phyloP scores from a whole-genome alignment of 176 grass and related monocot genomes.

The Eleusine coracana region DNA sequence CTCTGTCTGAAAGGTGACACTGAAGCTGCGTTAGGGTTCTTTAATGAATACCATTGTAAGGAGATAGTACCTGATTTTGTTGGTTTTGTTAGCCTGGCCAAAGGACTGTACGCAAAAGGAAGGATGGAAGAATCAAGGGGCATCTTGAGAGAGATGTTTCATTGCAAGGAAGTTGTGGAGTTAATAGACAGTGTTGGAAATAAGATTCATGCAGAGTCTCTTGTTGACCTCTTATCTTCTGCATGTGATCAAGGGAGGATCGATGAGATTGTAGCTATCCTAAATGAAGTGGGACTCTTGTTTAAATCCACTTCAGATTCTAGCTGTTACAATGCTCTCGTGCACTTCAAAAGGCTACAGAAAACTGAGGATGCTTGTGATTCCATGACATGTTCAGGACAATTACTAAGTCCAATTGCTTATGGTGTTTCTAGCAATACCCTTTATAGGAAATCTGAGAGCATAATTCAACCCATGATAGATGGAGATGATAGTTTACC shows the following conservation, averaged over 20 bases:
- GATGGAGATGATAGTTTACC: slow-evolving; percentile 48
- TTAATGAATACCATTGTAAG: slow-evolving; percentile 55
- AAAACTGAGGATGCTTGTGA: slow-evolving; percentile 42
- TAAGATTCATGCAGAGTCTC: slow-evolving; percentile 60
- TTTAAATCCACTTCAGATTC: slow-evolving; percentile 51
- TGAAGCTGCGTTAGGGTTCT: slow-evolving; percentile 74
- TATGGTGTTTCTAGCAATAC: slow-evolving; percentile 38
- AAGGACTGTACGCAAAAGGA: slow-evolving; percentile 84
- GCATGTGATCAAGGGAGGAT: slow-evolving; percentile 86
- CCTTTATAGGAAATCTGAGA: slow-evolving; percentile 3
- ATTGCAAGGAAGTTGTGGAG: slow-evolving; percentile 56
- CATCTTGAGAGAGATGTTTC: slow-evolving; percentile 81
- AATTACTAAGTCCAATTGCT: slow-evolving; percentile 18
- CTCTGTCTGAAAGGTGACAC: slow-evolving; percentile 69
- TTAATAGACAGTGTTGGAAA: slow-evolving; percentile 73
- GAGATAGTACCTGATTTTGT: slow-evolving; percentile 73
- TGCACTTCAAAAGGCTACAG: slow-evolving; percentile 47
- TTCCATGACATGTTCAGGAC: slow-evolving; percentile 32
- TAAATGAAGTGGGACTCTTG: slow-evolving; percentile 71
- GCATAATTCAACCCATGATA: slow-evolving; percentile 29
- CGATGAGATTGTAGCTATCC: slow-evolving; percentile 67
- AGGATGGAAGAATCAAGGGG: slow-evolving; percentile 87
- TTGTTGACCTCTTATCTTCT: slow-evolving; percentile 64
- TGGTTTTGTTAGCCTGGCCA: slow-evolving; percentile 72
- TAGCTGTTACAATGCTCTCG: slow-evolving; percentile 33